A percentile compares a stretch with the other conserved stretches of the same genome.
phyloP scores from a whole-genome alignment of 768 basidiomycete species.

The Kwoniella dejecticola region DNA sequence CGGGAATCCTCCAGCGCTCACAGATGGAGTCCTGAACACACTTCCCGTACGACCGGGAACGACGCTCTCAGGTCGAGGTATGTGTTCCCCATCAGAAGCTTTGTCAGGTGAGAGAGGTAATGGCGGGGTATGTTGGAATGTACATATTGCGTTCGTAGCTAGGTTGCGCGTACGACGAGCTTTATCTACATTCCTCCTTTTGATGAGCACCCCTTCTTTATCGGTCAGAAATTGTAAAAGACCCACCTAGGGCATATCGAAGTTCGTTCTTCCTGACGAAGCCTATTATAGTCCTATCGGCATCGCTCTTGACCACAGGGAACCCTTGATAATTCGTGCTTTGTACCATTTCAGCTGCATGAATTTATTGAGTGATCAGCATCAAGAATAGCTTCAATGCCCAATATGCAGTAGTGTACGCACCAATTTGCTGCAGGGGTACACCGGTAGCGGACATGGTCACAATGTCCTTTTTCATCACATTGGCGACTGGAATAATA shows the following conservation, averaged over 20 bases:
- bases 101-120: background rate
- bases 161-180: slow-evolving; percentile 68
- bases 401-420: slow-evolving; percentile 56
- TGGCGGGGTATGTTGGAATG: slow-evolving; percentile 60
- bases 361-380: too few relatives aligned
- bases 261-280: slow-evolving; percentile 87
- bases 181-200: slow-evolving; percentile 62
- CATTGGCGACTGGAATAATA: slow-evolving; percentile 68
- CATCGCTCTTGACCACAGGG: slow-evolving; percentile 73
- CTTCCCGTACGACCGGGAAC: slow-evolving; percentile 30
- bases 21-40: slow-evolving; percentile 8
- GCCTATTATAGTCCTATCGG: slow-evolving; percentile 68
- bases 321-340: slow-evolving; percentile 83
- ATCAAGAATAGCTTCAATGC: too few relatives aligned
- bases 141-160: slow-evolving; percentile 67
- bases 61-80: slow-evolving; percentile 37
- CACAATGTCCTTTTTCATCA: slow-evolving; percentile 82
- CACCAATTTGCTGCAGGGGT: slow-evolving; percentile 76
- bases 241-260: slow-evolving; percentile 76
- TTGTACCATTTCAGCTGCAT: slow-evolving; percentile 69
- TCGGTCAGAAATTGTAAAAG: background rate
- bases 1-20: slow-evolving; percentile 5
- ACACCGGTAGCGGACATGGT: slow-evolving; percentile 74
- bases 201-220: background rate
- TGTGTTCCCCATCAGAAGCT: slow-evolving; percentile 16